Evolutionary conservation across 345 rosid genomes (phyloP).

Genomic region (Microcos paniculata): DNA sequence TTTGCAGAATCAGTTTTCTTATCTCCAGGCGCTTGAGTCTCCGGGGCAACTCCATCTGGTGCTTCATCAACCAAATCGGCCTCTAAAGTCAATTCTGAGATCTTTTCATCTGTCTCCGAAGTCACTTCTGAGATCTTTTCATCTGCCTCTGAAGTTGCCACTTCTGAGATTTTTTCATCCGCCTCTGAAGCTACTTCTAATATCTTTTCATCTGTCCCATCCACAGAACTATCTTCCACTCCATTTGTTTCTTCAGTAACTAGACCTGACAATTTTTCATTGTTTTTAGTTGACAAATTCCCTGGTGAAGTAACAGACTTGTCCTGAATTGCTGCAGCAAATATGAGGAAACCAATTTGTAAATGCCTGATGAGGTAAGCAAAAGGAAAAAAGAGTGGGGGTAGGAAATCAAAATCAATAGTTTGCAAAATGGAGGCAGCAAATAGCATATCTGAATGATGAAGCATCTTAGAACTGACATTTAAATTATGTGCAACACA

Average conservation of each 20-base stretch:
- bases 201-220: slow-evolving; percentile 27
- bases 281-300: slow-evolving; percentile 23
- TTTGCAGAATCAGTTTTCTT: slow-evolving; percentile 42
- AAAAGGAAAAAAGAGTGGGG: slow-evolving; percentile 1
- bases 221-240: slow-evolving; percentile 30
- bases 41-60: slow-evolving; percentile 25
- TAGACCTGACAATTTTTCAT: slow-evolving; percentile 34
- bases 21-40: slow-evolving; percentile 24
- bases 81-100: slow-evolving; percentile 41
- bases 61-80: slow-evolving; percentile 37
- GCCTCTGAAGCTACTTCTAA: slow-evolving; percentile 38
- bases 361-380: background rate
- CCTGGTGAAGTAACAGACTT: slow-evolving; percentile 26
- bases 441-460: slow-evolving; percentile 8
- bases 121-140: slow-evolving; percentile 29
- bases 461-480: background rate
- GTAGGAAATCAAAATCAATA: background rate
- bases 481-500: background rate
- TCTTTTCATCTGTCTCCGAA: slow-evolving; percentile 37
- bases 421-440: background rate
- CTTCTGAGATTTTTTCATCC: slow-evolving; percentile 36
- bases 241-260: slow-evolving; percentile 30
- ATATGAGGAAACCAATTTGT: background rate
- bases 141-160: slow-evolving; percentile 42
- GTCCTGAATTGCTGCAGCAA: slow-evolving; percentile 45